Percentiles rank a stretch among this genome's conserved stretches.
These are phyloP conservation scores for Penicillium expansum DNA, from an alignment of 2,329 filamentous ascomycete species.

Conservation along the genomic window DNA sequence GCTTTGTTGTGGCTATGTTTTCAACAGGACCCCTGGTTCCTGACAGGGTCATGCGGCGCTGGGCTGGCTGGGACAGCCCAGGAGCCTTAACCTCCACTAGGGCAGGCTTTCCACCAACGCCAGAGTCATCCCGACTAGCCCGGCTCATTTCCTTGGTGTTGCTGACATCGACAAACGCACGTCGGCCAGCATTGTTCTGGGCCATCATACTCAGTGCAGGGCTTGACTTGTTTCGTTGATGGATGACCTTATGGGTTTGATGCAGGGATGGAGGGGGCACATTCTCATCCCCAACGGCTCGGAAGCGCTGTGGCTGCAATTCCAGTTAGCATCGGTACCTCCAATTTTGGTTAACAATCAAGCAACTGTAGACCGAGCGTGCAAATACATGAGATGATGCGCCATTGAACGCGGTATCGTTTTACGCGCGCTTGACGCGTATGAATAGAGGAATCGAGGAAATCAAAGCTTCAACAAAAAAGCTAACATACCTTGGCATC, in stretches of 20 bases:
- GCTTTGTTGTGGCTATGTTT: conserved; percentile 32
- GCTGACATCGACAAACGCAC: conserved; percentile 79
- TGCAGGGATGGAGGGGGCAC: conserved; percentile 46
- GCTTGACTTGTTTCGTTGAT: conserved; percentile 79
- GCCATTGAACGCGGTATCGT: not conserved
- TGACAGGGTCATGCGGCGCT: conserved; percentile 52
- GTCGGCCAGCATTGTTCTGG: conserved; percentile 63
- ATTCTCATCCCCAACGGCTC: conserved; percentile 70
- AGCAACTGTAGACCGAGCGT: not conserved
- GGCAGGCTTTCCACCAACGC: conserved; percentile 48
- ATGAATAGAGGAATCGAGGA: not conserved
- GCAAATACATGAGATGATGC: not conserved
- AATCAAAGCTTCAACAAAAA: conserved; percentile 14
- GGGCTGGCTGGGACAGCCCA: conserved; percentile 54
- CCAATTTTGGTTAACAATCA: not conserved
- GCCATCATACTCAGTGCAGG: conserved; percentile 58
- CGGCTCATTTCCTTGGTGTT: conserved; percentile 54
- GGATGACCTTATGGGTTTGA: conserved; percentile 59
- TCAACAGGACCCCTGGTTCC: conserved; percentile 40
- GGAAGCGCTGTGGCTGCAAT: conserved; percentile 66
- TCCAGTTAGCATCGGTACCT: conserved; percentile 9
- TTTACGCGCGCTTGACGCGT: conserved; percentile 5
- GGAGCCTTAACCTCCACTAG: conserved; percentile 28
- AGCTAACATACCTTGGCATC: conserved; percentile 45
- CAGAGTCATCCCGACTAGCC: conserved; percentile 56